Conservation (phyloP, 2,329 filamentous ascomycete species). For the Monosporascus sp. region DNA sequence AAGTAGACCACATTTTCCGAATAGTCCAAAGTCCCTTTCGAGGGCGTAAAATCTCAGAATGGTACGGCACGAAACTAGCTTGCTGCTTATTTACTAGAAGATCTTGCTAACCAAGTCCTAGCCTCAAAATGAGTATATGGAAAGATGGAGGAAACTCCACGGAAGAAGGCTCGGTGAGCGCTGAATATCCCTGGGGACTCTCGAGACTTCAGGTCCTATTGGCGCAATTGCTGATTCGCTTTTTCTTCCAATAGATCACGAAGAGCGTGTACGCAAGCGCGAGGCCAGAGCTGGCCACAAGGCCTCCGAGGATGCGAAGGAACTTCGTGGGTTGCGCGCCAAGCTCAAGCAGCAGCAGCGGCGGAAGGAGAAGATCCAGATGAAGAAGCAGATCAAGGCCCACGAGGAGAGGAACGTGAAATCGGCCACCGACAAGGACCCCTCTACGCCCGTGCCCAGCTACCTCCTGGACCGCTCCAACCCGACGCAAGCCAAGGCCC, state of each 20-base stretch:
- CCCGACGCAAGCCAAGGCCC: constrained; percentile 58
- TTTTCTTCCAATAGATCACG: constrained; percentile 36
- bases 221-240: neutral
- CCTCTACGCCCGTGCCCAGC: constrained; percentile 76
- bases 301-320: constrained; percentile 85
- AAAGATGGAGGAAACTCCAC: constrained; percentile 65
- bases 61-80: constrained; percentile 10
- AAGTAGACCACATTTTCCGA: neutral
- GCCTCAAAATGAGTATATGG: constrained; percentile 84
- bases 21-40: constrained; percentile 19
- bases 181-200: neutral
- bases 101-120: constrained; percentile 29
- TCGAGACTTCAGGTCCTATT: neutral
- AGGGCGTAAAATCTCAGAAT: constrained; percentile 21
- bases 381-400: constrained; percentile 89
- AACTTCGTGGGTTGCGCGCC: constrained; percentile 82
- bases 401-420: constrained; percentile 97
- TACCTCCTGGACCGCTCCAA: constrained; percentile 86
- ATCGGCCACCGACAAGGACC: constrained; percentile 71
- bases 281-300: constrained; percentile 85
- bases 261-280: constrained; percentile 85
- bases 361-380: constrained; percentile 96
- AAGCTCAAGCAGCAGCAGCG: constrained; percentile 93
- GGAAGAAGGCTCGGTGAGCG: constrained; percentile 27
- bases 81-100: constrained; percentile 18